Percentiles rank a stretch among this genome's conserved stretches.
These are phyloP conservation scores for Trametes cinnabarina DNA, from an alignment of 768 basidiomycete species.

Conservation along the genomic window DNA sequence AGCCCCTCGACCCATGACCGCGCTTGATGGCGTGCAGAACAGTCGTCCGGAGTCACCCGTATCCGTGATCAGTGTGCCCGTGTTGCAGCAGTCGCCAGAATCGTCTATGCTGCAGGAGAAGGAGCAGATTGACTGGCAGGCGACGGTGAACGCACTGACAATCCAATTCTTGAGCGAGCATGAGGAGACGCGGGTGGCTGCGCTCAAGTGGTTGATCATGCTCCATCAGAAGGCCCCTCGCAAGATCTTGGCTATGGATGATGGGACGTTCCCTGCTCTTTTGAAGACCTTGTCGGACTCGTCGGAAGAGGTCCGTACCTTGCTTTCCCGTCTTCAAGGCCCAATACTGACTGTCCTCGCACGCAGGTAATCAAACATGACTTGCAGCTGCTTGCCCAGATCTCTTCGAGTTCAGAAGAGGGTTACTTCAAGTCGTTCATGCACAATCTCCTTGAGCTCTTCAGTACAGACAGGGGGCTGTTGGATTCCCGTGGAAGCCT, in stretches of 20 bases:
- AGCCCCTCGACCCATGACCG: neutral
- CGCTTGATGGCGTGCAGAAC: constrained; percentile 17
- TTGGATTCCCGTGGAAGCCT: constrained; percentile 91
- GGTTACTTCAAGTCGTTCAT: constrained; percentile 95
- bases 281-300: constrained; percentile 95
- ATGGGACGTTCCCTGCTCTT: constrained; percentile 93
- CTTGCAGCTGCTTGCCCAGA: constrained; percentile 92
- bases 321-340: neutral
- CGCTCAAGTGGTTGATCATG: constrained; percentile 98
- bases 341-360: neutral
- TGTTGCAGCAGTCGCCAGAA: constrained; percentile 26
- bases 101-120: constrained; percentile 42
- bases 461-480: constrained; percentile 89
- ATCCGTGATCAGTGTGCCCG: constrained; percentile 27
- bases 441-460: constrained; percentile 90
- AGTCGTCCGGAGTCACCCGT: constrained; percentile 35
- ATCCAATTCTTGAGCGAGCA: constrained; percentile 95
- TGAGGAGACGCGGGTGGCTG: constrained; percentile 93
- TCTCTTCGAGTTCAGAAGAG: constrained; percentile 93
- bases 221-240: constrained; percentile 96
- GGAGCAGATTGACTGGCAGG: constrained; percentile 88
- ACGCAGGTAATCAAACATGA: constrained; percentile 93
- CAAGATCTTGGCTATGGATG: constrained; percentile 96
- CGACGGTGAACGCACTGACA: constrained; percentile 89
- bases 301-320: constrained; percentile 76